phyloP scores from a whole-genome alignment of 2,329 filamentous ascomycete genomes.

The Botrytis deweyae region DNA sequence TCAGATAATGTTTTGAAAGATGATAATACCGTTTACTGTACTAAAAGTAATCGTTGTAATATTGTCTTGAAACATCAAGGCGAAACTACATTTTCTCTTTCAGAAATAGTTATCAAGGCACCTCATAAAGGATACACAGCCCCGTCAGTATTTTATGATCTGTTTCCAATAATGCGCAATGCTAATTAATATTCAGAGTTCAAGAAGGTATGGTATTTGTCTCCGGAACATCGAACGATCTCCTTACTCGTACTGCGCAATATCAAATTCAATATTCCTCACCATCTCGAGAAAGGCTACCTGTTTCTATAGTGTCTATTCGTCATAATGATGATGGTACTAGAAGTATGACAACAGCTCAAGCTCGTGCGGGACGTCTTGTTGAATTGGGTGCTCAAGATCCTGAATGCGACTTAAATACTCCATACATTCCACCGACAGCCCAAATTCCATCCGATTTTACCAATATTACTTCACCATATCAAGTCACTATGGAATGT shows the following conservation, averaged over 20 bases:
- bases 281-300: constrained; percentile 38
- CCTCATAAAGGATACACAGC: constrained; percentile 78
- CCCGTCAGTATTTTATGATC: constrained; percentile 61
- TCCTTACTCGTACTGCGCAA: constrained; percentile 68
- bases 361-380: constrained; percentile 47
- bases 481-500: constrained; percentile 58
- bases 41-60: constrained; percentile 83
- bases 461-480: constrained; percentile 47
- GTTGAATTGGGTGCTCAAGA: constrained; percentile 44
- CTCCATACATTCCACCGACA: constrained; percentile 37
- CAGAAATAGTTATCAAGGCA: constrained; percentile 84
- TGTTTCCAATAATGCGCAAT: not conserved
- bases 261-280: constrained; percentile 68
- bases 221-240: constrained; percentile 77
- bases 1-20: constrained; percentile 81
- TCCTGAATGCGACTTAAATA: constrained; percentile 41
- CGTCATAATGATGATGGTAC: constrained; percentile 55
- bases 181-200: constrained; percentile 54
- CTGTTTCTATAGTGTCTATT: constrained; percentile 48
- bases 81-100: constrained; percentile 75
- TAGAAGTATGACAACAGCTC: constrained; percentile 47
- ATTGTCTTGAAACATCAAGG: constrained; percentile 81
- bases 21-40: constrained; percentile 85
- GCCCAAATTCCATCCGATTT: constrained; percentile 60
- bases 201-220: constrained; percentile 92